Percentiles rank a stretch among this genome's conserved stretches.
Evolutionary conservation across 139 green algal genomes (phyloP).

Genomic region (Ettlia oleoabundans): DNA sequence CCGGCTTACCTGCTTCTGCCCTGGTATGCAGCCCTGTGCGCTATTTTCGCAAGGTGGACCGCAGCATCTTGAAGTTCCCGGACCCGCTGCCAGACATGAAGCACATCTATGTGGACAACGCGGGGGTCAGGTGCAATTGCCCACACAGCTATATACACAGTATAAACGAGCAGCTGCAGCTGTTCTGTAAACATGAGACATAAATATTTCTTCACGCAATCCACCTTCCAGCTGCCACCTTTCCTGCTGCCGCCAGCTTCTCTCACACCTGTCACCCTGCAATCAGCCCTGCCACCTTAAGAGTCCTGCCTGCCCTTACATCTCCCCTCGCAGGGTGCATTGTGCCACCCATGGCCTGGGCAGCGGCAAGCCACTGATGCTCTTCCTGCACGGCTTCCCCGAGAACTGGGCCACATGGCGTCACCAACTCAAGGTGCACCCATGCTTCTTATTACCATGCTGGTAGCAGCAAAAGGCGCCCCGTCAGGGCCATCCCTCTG

Average conservation of each 20-base stretch:
- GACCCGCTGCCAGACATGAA: slow-evolving; percentile 14
- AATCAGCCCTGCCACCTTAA: too few relatives aligned
- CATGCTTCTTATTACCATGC: too few relatives aligned
- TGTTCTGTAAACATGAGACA: too few relatives aligned
- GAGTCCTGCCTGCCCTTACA: neutral
- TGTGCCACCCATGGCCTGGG: slow-evolving; percentile 18
- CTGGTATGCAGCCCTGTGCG: slow-evolving; percentile 7
- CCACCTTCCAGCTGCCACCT: too few relatives aligned
- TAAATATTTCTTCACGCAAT: too few relatives aligned
- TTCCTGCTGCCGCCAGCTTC: too few relatives aligned
- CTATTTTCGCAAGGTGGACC: slow-evolving; percentile 15
- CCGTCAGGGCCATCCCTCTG: too few relatives aligned
- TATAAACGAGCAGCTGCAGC: too few relatives aligned
- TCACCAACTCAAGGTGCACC: slow-evolving; percentile 42
- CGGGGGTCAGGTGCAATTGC: neutral
- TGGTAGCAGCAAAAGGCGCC: too few relatives aligned
- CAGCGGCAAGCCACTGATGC: slow-evolving; percentile 57
- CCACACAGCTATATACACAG: neutral
- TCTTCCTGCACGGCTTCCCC: slow-evolving; percentile 75
- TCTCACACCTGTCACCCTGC: too few relatives aligned
- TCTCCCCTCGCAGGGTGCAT: slow-evolving; percentile 3
- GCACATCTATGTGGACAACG: slow-evolving; percentile 15
- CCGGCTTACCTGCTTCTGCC: neutral
- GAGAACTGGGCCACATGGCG: slow-evolving; percentile 57
- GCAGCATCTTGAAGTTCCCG: neutral